phyloP scores from a whole-genome alignment of 106 monocot species.

The Allium fistulosum region DNA sequence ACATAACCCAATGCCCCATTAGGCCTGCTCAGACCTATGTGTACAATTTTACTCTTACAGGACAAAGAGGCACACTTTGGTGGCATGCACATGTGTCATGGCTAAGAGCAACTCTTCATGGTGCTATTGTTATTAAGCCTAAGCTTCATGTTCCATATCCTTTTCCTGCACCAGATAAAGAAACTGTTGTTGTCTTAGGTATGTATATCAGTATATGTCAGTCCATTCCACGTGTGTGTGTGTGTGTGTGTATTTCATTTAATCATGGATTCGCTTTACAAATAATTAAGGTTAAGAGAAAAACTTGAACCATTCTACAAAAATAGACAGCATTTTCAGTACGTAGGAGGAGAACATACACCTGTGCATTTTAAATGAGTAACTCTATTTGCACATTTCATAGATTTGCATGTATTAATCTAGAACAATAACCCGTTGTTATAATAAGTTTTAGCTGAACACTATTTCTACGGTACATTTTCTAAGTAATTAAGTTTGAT shows the following conservation, averaged over 20 bases:
- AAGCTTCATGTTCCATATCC: slow-evolving; percentile 48
- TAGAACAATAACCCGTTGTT: not conserved
- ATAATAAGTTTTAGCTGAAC: not conserved
- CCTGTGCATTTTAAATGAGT: not conserved
- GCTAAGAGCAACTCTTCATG: slow-evolving; percentile 54
- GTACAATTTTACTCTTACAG: slow-evolving; percentile 60
- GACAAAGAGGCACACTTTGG: slow-evolving; percentile 47
- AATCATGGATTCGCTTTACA: not conserved
- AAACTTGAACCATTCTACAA: too few relatives aligned
- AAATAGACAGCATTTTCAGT: too few relatives aligned
- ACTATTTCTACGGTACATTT: not conserved
- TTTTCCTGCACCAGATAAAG: slow-evolving; percentile 39
- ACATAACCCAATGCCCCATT: slow-evolving; percentile 71
- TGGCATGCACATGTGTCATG: slow-evolving; percentile 59
- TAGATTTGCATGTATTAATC: too few relatives aligned
- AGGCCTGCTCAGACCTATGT: slow-evolving; percentile 32
- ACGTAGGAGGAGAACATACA: not conserved
- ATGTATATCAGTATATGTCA: not conserved
- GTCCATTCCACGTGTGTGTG: too few relatives aligned
- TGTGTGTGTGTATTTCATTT: not conserved
- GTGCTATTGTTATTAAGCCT: slow-evolving; percentile 53
- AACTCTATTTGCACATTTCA: not conserved
- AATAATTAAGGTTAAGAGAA: too few relatives aligned
- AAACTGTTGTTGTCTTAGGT: slow-evolving; percentile 34
- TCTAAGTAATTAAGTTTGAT: not conserved